phyloP scores from a whole-genome alignment of 805 yeast species.

The Saccharomyces paradoxus region DNA sequence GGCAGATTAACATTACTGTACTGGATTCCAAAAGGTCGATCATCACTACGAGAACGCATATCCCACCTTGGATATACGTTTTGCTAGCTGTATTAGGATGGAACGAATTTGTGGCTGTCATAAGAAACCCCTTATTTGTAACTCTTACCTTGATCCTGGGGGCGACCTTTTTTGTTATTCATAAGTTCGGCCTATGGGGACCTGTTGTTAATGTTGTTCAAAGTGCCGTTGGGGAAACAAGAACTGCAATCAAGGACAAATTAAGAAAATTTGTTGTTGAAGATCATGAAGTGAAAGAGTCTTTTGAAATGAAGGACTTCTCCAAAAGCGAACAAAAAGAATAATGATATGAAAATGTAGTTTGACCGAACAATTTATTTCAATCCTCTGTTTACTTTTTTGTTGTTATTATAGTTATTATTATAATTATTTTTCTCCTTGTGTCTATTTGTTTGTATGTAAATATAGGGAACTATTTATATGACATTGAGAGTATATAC shows the following conservation, averaged over 20 bases:
- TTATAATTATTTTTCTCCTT: not conserved
- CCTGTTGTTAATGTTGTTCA: constrained; percentile 59
- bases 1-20: constrained; percentile 68
- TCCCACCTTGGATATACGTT: constrained; percentile 76
- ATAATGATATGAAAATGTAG: not conserved
- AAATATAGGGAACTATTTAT: not conserved
- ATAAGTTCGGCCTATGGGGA: constrained; percentile 63
- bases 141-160: constrained; percentile 48
- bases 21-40: constrained; percentile 86
- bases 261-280: constrained; percentile 52
- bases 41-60: constrained; percentile 63
- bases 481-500: not conserved
- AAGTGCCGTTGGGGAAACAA: constrained; percentile 49
- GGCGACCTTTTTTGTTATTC: constrained; percentile 59
- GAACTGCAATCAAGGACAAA: constrained; percentile 47
- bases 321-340: constrained; percentile 15
- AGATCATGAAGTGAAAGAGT: constrained; percentile 31
- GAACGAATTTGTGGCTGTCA: constrained; percentile 86
- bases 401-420: not conserved
- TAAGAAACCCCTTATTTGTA: constrained; percentile 80
- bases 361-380: not conserved
- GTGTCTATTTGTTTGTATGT: not conserved
- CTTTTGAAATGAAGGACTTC: constrained; percentile 29
- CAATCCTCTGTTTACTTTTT: not conserved
- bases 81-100: constrained; percentile 76